Conservation (phyloP, 192 early-diverging fungal species). For the Ambispora gerdemannii region DNA sequence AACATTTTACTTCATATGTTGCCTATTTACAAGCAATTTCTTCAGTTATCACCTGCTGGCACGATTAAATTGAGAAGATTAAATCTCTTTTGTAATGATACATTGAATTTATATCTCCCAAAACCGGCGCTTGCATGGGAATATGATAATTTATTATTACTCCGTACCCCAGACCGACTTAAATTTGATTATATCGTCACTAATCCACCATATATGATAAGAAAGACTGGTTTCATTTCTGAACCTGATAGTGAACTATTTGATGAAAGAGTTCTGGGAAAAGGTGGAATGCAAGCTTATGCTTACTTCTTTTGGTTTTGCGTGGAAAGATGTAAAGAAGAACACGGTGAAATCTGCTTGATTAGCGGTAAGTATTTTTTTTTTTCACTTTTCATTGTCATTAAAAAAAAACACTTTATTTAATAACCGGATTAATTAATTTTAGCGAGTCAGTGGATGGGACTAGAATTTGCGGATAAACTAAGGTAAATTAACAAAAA, state of each 20-base stretch:
- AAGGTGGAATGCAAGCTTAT: constrained; percentile 56
- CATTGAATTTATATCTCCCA: constrained; percentile 44
- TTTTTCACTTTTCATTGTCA: background rate
- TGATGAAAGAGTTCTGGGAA: constrained; percentile 45
- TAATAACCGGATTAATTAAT: too few species aligned
- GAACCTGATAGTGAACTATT: constrained; percentile 49
- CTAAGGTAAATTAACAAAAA: constrained; percentile 39
- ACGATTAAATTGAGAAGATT: constrained; percentile 36
- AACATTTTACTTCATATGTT: constrained; percentile 49
- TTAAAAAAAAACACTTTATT: background rate
- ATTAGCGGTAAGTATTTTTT: constrained; percentile 43
- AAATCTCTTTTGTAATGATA: constrained; percentile 53
- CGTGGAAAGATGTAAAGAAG: constrained; percentile 46
- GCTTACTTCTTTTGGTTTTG: constrained; percentile 60
- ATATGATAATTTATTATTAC: constrained; percentile 33
- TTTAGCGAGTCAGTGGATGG: constrained; percentile 59
- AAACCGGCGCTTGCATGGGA: constrained; percentile 41
- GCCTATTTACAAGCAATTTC: constrained; percentile 43
- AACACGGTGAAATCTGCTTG: constrained; percentile 47
- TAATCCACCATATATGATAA: constrained; percentile 61
- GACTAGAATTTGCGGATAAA: constrained; percentile 53
- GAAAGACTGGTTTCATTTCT: constrained; percentile 54
- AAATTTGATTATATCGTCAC: constrained; percentile 58
- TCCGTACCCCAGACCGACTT: constrained; percentile 42
- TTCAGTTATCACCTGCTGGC: background rate